Percentiles rank a stretch among this genome's conserved stretches.
Conservation (phyloP, 1,284 basidiomycete genomes). For the Rhodotorula sp. region DNA sequence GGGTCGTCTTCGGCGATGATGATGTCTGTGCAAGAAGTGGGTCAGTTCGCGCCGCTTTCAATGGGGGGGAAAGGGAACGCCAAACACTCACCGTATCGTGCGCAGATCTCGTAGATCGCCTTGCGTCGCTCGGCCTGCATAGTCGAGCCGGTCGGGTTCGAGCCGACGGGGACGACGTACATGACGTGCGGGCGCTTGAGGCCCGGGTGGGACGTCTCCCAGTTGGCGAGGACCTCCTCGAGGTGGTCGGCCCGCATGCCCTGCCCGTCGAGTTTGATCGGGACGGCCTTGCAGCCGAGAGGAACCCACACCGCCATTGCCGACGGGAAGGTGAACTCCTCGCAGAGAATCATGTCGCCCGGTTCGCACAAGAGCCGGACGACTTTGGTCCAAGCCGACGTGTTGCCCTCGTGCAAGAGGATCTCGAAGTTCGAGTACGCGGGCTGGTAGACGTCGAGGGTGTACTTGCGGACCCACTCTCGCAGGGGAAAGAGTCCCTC, state of each 20-base stretch:
- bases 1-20: constrained; percentile 38
- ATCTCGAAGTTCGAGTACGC: constrained; percentile 59
- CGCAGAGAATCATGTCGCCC: constrained; percentile 67
- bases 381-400: constrained; percentile 64
- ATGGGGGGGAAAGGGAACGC: not conserved
- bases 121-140: constrained; percentile 65
- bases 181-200: constrained; percentile 62
- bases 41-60: not conserved
- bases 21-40: constrained; percentile 50
- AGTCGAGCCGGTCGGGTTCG: constrained; percentile 70
- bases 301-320: constrained; percentile 34
- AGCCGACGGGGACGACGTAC: constrained; percentile 69
- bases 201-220: constrained; percentile 62
- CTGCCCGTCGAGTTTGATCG: constrained; percentile 67
- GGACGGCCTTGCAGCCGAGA: constrained; percentile 47
- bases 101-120: constrained; percentile 72
- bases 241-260: constrained; percentile 66
- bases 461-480: constrained; percentile 60
- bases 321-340: constrained; percentile 55
- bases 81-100: constrained; percentile 56
- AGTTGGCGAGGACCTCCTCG: constrained; percentile 61
- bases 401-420: constrained; percentile 68
- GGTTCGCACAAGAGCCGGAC: constrained; percentile 63
- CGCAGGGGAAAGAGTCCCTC: constrained; percentile 58
- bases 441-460: constrained; percentile 63